These are phyloP conservation scores for Stagonosporopsis rhizophila DNA, from an alignment of 2,329 filamentous ascomycete genomes.

Conservation along the genomic window DNA sequence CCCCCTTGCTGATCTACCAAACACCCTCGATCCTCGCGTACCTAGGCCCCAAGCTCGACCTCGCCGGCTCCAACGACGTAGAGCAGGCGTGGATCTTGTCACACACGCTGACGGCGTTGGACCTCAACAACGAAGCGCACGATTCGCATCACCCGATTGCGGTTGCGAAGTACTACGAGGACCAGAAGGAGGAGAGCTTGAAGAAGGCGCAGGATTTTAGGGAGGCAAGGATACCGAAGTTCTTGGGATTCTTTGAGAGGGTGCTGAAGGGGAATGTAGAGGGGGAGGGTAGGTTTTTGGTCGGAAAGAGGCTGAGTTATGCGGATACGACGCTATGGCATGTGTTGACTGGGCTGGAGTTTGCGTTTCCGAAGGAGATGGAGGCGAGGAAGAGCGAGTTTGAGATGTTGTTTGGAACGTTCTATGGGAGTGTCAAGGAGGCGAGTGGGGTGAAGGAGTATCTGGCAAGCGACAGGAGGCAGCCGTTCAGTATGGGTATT, in stretches of 20 bases:
- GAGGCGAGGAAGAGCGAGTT: constrained; percentile 65
- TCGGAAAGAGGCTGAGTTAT: constrained; percentile 70
- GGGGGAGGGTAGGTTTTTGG: constrained; percentile 68
- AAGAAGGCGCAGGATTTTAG: constrained; percentile 65
- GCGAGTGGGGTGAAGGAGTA: constrained; percentile 72
- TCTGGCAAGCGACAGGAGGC: constrained; percentile 68
- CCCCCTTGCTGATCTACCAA: constrained; percentile 68
- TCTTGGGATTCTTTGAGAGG: constrained; percentile 73
- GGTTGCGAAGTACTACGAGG: constrained; percentile 69
- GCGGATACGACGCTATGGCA: constrained; percentile 79
- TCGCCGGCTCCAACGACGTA: constrained; percentile 59
- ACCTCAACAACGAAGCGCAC: constrained; percentile 75
- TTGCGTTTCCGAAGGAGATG: constrained; percentile 74
- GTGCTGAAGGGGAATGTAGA: constrained; percentile 66
- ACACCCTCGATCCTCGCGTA: constrained; percentile 77
- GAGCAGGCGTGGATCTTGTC: constrained; percentile 67
- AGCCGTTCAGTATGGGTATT: constrained; percentile 69
- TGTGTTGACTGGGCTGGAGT: constrained; percentile 63
- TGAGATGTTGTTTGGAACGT: constrained; percentile 64
- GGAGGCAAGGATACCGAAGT: constrained; percentile 72
- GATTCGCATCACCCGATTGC: constrained; percentile 78
- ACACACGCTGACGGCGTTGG: constrained; percentile 72
- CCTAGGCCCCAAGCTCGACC: constrained; percentile 66
- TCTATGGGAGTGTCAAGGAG: constrained; percentile 69
- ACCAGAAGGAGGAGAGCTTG: constrained; percentile 73